Conservation (phyloP, 2,329 filamentous ascomycete genomes). For the Fusarium transvaalense region DNA sequence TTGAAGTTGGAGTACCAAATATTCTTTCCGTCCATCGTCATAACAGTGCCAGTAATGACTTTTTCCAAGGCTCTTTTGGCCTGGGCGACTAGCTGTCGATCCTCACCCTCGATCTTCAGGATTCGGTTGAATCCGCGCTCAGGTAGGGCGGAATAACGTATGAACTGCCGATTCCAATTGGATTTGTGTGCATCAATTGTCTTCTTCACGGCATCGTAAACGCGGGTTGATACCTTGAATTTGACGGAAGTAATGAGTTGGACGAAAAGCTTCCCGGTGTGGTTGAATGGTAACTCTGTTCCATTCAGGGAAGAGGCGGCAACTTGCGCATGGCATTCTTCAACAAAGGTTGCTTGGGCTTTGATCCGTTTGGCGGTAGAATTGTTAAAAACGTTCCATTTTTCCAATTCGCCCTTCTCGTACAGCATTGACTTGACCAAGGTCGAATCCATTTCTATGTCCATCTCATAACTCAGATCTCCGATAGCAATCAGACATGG, state of each 20-base stretch:
- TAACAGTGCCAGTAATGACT: conserved; percentile 9
- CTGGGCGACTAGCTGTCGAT: conserved; percentile 2
- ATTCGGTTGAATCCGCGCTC: conserved; percentile 37
- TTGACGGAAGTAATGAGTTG: conserved; percentile 54
- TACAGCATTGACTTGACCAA: conserved; percentile 50
- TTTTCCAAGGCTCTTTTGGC: conserved; percentile 17
- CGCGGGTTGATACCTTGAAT: conserved; percentile 53
- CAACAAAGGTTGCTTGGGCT: conserved; percentile 55
- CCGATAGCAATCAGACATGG: conserved; percentile 1
- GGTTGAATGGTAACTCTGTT: conserved; percentile 49
- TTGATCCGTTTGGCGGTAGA: conserved; percentile 53
- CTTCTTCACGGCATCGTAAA: conserved; percentile 51
- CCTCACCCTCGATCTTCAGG: conserved; percentile 26
- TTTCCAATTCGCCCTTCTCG: conserved; percentile 52
- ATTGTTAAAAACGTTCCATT: conserved; percentile 48
- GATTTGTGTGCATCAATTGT: conserved; percentile 47
- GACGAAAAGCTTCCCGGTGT: conserved; percentile 52
- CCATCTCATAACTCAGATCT: conserved; percentile 42
- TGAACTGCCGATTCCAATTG: conserved; percentile 50
- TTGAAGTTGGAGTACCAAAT: conserved; percentile 16
- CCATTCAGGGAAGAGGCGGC: conserved; percentile 52
- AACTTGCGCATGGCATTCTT: conserved; percentile 54
- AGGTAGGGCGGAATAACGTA: neutral
- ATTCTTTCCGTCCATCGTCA: conserved; percentile 12
- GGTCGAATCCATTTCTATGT: conserved; percentile 39